A percentile compares a stretch with the other conserved stretches of the same genome.
These are phyloP conservation scores for Cryptococcus wingfieldii DNA, from an alignment of 1,284 basidiomycete genomes.

Conservation along the genomic window DNA sequence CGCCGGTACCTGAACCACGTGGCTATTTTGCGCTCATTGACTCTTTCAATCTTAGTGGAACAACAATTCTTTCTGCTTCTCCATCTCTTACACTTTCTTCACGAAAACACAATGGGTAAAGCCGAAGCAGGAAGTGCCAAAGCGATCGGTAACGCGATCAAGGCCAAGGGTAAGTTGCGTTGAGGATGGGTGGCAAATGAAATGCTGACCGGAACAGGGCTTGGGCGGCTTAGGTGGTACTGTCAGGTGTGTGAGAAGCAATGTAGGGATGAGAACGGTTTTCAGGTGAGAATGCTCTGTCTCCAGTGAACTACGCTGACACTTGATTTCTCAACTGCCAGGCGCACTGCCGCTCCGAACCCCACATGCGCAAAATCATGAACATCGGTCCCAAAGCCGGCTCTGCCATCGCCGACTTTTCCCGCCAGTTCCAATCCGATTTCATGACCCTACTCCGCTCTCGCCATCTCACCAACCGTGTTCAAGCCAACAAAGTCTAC, in stretches of 20 bases:
- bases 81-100: too few relatives aligned
- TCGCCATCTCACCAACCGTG: constrained; percentile 88
- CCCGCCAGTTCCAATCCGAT: constrained; percentile 81
- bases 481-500: constrained; percentile 91
- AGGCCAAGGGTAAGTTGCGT: constrained; percentile 65
- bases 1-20: too few relatives aligned
- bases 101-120: constrained; percentile 35
- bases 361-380: constrained; percentile 91
- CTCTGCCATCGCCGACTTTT: constrained; percentile 85
- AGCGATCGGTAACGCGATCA: constrained; percentile 90
- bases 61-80: too few relatives aligned
- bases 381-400: constrained; percentile 90
- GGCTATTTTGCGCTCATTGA: too few relatives aligned
- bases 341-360: constrained; percentile 40
- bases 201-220: constrained; percentile 45
- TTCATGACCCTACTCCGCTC: constrained; percentile 72
- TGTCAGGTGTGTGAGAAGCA: constrained; percentile 96
- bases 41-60: too few relatives aligned
- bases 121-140: constrained; percentile 79
- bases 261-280: constrained; percentile 93
- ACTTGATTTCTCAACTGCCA: constrained; percentile 6
- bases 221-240: constrained; percentile 90
- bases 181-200: background rate
- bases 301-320: background rate
- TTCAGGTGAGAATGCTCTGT: constrained; percentile 57